A percentile compares a stretch with the other conserved stretches of the same genome.
phyloP scores from a whole-genome alignment of 2,329 filamentous ascomycete species.

The Penicillium psychrosexuale region DNA sequence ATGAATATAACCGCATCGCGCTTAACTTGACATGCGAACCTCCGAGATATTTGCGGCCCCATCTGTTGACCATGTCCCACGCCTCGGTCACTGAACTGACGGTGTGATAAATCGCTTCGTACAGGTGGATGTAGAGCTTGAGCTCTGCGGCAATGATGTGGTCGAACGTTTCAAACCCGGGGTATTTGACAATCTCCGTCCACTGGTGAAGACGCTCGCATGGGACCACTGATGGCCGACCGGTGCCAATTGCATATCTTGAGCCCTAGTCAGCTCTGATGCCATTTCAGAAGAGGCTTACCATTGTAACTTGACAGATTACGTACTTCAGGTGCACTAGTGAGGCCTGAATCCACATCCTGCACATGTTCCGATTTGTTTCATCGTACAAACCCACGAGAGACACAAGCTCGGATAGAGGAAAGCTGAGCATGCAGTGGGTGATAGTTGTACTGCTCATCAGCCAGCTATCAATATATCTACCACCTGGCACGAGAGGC shows the following conservation, averaged over 20 bases:
- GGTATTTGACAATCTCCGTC: conserved; percentile 5
- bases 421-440: conserved; percentile 9
- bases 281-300: not conserved
- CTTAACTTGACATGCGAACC: not conserved
- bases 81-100: not conserved
- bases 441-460: conserved; percentile 10
- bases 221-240: conserved; percentile 6
- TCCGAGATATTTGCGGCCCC: conserved; percentile 1
- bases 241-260: conserved; percentile 9
- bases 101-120: conserved; percentile 3
- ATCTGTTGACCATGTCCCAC: conserved; percentile 5
- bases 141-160: conserved; percentile 7
- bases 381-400: conserved; percentile 1
- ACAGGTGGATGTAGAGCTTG: conserved; percentile 8
- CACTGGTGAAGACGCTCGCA: conserved; percentile 5
- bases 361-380: conserved; percentile 4
- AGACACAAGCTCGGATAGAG: conserved; percentile 1
- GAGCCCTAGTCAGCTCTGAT: not conserved
- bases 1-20: accelerated
- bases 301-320: not conserved
- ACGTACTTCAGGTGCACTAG: conserved; percentile 9
- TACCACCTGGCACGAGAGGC: conserved; percentile 4
- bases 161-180: conserved; percentile 5
- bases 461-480: conserved; percentile 10
- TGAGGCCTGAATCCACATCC: conserved; percentile 11